A percentile compares a stretch with the other conserved stretches of the same genome.
phyloP scores from a whole-genome alignment of 1,139 yeast species.

The Kodamaea anthophila region DNA sequence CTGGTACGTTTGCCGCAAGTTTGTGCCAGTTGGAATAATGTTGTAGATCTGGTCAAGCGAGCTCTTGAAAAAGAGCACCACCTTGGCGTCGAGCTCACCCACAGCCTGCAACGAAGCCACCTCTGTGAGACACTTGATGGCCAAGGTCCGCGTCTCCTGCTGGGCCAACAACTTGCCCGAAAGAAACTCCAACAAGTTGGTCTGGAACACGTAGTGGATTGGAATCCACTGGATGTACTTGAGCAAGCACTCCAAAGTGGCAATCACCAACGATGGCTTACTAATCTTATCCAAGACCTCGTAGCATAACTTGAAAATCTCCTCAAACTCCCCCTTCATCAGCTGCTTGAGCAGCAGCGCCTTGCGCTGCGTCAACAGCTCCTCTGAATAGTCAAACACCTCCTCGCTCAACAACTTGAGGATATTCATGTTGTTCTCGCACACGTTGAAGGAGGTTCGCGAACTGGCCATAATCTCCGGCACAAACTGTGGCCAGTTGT shows the following conservation, averaged over 20 bases:
- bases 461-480: conserved; percentile 89
- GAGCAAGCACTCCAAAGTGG: conserved; percentile 78
- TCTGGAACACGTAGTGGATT: conserved; percentile 79
- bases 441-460: conserved; percentile 81
- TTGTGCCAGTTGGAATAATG: conserved; percentile 71
- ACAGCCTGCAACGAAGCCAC: conserved; percentile 53
- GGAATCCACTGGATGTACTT: conserved; percentile 96
- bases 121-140: conserved; percentile 91
- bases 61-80: conserved; percentile 64
- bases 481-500: conserved; percentile 94
- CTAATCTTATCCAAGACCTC: conserved; percentile 87
- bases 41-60: conserved; percentile 66
- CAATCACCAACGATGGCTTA: conserved; percentile 72
- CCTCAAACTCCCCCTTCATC: conserved; percentile 87
- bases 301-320: conserved; percentile 85
- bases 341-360: conserved; percentile 75
- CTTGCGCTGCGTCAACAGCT: conserved; percentile 94
- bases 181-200: conserved; percentile 67
- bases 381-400: conserved; percentile 90
- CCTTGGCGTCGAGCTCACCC: conserved; percentile 61
- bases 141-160: conserved; percentile 72
- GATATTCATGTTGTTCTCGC: conserved; percentile 95
- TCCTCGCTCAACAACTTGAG: conserved; percentile 87
- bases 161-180: conserved; percentile 64
- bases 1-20: conserved; percentile 67